phyloP scores from a whole-genome alignment of 202 grass and related monocot species.

The Saccharum hybrid region DNA sequence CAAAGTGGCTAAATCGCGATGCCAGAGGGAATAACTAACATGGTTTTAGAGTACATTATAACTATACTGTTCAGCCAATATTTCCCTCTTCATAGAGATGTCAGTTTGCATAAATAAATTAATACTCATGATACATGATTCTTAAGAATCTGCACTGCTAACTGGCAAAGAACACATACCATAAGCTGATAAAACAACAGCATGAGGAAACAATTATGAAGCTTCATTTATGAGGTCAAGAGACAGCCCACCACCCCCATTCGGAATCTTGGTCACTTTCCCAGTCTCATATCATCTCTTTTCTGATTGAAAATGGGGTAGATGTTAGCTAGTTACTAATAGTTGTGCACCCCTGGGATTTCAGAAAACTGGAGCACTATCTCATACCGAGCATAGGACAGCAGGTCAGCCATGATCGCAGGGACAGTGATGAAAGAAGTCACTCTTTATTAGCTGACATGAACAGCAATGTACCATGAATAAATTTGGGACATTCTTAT shows the following conservation, averaged over 20 bases:
- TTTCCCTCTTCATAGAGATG: too few species aligned
- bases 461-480: too few species aligned
- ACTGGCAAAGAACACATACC: too few species aligned
- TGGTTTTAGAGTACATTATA: too few species aligned
- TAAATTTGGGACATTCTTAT: too few species aligned
- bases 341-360: background rate
- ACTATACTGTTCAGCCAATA: too few species aligned
- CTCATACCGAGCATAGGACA: background rate
- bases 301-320: constrained; percentile 45
- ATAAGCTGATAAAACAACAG: too few species aligned
- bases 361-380: constrained; percentile 1
- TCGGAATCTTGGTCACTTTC: constrained; percentile 74
- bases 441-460: constrained; percentile 3
- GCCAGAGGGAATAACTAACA: too few species aligned
- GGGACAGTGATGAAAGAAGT: constrained; percentile 92
- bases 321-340: constrained; percentile 12
- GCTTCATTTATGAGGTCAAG: constrained; percentile 58
- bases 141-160: too few species aligned
- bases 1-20: too few species aligned
- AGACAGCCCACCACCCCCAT: constrained; percentile 72
- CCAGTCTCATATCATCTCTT: constrained; percentile 37
- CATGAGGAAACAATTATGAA: background rate
- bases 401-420: constrained; percentile 78
- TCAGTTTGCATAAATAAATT: too few species aligned
- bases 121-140: too few species aligned